A percentile compares a stretch with the other conserved stretches of the same genome.
These are phyloP conservation scores for Mortierella sp. DNA, from an alignment of 371 early-diverging fungal species.

Conservation along the genomic window DNA sequence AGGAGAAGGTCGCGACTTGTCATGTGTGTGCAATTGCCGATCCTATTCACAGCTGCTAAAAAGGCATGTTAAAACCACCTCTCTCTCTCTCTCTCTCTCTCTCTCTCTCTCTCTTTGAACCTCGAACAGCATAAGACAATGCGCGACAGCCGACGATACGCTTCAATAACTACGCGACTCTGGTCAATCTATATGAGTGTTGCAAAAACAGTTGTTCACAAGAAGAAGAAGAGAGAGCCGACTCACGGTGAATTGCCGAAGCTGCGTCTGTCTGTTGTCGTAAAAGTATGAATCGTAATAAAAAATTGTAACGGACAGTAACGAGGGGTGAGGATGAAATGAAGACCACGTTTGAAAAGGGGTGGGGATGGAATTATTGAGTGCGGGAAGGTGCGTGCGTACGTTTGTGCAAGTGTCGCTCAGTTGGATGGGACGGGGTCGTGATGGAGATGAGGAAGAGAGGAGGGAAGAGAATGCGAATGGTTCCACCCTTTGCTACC, in stretches of 20 bases:
- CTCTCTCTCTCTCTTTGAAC: too few relatives aligned
- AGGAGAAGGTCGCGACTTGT: neutral
- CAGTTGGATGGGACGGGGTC: neutral
- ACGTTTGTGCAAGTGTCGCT: neutral
- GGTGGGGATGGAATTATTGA: neutral
- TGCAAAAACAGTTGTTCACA: too few relatives aligned
- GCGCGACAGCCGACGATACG: too few relatives aligned
- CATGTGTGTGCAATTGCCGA: too few relatives aligned
- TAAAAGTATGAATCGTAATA: neutral
- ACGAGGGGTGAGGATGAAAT: neutral
- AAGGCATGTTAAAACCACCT: too few relatives aligned
- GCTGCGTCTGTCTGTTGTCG: neutral
- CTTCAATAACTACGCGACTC: too few relatives aligned
- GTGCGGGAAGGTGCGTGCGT: neutral
- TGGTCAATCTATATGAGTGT: too few relatives aligned
- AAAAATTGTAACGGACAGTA: neutral
- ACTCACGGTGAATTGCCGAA: neutral
- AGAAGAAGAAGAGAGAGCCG: too few relatives aligned
- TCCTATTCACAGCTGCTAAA: too few relatives aligned
- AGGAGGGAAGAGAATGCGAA: neutral
- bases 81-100: too few relatives aligned
- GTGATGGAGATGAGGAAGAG: neutral
- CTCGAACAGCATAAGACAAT: too few relatives aligned
- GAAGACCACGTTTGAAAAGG: slow-evolving; percentile 11
- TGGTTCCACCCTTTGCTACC: neutral